Base-by-base conservation (phyloP, 2,329 filamentous ascomycete species). In the Claviceps africana region DNA sequence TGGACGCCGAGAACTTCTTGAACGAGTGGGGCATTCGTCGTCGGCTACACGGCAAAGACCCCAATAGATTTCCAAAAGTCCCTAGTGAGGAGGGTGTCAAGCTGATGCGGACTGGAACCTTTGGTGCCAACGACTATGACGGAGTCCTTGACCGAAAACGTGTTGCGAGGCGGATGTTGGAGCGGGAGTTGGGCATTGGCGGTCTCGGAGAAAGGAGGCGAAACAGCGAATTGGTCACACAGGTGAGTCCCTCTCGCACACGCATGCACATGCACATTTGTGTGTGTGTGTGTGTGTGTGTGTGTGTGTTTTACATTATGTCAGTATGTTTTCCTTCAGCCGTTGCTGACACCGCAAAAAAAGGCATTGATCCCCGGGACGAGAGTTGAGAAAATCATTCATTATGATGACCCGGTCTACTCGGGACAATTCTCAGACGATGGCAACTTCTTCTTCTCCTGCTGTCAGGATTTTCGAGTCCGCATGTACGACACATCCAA, bases 401-500 rank as follows among this genome's bases (percentile, higher is more conserved):
- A 95, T 61, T 94, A 90, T 64, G 81, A 90, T 52, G 78, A 84
- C 5, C 82, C 88, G 42, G 90, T 93, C 51, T 97, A 97, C 63
- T 95, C 88, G 3, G 93, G 93, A 1, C 91, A 97, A 64, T 98
- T 97, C 65, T 95, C 88, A 0, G 87, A 94, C 57, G 93, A 98
- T 60, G 93, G 93, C 28, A 95, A 95, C 67, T 97, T 97, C 72
- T 97, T 96, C 72, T 97, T 91, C 64, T 83, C 85, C 6, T 93
- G 86, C 62, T 86, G 85, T 10, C 88, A 96, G 67, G 90, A 97
- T 67, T 95, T 95, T 70, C 85, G 82, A 59, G 89, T 98, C 10
- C 85, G 90, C 51, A 90, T 98, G 87, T 98, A 97, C 68, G 91
- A 97, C 66, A 97, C 93, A 0, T 90, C 87, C 1, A 95, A 96